These are phyloP conservation scores for Dioscorea alata DNA, from an alignment of 106 monocot genomes.

Conservation along the genomic window DNA sequence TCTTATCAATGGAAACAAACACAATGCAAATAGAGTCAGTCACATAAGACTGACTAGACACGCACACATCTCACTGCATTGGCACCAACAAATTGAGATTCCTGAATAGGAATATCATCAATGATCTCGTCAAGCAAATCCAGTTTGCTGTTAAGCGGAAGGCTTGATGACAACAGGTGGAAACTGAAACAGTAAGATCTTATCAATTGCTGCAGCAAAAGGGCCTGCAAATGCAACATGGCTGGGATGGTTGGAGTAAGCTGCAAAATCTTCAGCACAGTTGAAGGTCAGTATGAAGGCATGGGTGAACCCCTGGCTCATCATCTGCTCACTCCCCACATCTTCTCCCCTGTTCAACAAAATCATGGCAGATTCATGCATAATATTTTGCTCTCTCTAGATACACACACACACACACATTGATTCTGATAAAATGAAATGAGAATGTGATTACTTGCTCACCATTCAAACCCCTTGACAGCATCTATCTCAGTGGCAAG, in stretches of 20 bases:
- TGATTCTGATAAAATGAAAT: neutral
- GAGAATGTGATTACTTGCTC: neutral
- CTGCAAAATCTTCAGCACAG: constrained; percentile 35
- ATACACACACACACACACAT: too few relatives aligned
- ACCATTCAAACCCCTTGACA: constrained; percentile 66
- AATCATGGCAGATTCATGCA: too few relatives aligned
- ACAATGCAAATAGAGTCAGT: too few relatives aligned
- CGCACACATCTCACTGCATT: neutral
- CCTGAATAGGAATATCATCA: neutral
- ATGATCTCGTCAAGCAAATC: too few relatives aligned
- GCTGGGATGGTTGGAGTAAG: constrained; percentile 31
- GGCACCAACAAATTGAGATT: neutral
- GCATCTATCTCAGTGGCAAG: constrained; percentile 37
- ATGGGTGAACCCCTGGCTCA: constrained; percentile 57
- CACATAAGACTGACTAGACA: neutral
- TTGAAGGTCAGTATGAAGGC: constrained; percentile 40
- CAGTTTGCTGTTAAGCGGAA: neutral
- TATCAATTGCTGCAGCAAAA: constrained; percentile 47
- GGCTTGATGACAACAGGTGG: constrained; percentile 26
- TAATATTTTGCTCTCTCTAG: too few relatives aligned
- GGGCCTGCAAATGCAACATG: constrained; percentile 29
- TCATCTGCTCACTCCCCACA: constrained; percentile 32
- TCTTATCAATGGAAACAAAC: too few relatives aligned
- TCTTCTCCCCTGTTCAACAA: constrained; percentile 34
- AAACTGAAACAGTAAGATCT: constrained; percentile 36